Percentiles rank a stretch among this genome's conserved stretches.
Evolutionary conservation across 805 yeast species (phyloP).

Genomic region (Lachancea cidri): DNA sequence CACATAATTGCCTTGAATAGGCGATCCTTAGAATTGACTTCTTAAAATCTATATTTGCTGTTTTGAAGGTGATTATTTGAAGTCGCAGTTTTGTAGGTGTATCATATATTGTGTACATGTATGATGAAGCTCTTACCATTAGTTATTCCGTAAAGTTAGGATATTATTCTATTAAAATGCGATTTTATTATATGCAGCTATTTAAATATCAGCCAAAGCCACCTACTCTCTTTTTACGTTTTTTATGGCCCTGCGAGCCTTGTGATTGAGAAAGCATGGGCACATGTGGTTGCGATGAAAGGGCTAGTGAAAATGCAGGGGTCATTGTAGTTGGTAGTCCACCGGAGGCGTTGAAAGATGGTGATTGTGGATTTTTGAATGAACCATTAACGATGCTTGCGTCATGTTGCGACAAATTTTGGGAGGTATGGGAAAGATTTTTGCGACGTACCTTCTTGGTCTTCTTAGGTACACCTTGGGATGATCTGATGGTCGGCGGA

Average conservation of each 20-base stretch:
- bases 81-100: no score
- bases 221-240: conserved; percentile 42
- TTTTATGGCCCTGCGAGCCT: conserved; percentile 19
- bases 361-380: neutral
- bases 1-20: no score
- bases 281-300: conserved; percentile 15
- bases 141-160: no score
- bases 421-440: neutral
- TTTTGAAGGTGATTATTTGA: no score
- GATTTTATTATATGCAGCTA: no score
- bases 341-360: conserved; percentile 9
- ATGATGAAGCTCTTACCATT: no score
- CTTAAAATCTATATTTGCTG: no score
- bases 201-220: conserved; percentile 39
- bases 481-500: conserved; percentile 26
- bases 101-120: no score
- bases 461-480: conserved; percentile 16
- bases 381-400: no score
- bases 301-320: conserved; percentile 30
- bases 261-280: conserved; percentile 19
- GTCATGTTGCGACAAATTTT: neutral
- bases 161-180: no score
- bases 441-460: conserved; percentile 3
- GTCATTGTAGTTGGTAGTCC: conserved; percentile 28
- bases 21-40: no score